Base-by-base conservation (phyloP, 495 filamentous ascomycete genomes). In the Hyaloscypha bicolor region DNA sequence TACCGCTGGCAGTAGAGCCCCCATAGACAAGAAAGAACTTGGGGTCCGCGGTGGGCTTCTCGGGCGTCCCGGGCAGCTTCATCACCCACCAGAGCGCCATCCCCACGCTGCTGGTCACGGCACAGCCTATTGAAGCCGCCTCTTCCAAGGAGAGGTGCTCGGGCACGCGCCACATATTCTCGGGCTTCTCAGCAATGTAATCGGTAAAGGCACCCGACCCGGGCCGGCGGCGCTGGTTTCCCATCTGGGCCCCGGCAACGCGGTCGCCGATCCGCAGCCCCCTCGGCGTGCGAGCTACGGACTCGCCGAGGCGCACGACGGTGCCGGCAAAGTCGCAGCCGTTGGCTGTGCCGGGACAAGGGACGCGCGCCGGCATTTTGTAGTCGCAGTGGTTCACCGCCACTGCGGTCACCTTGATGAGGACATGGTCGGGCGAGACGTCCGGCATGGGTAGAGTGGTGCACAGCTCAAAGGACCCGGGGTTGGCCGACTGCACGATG, bases 21-120 rank as follows among this genome's bases (percentile, higher is more conserved):
- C 87, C 87, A 83, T 86, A 90, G 45, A 90, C 74, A 3, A 90
- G 72, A 0, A 91, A 53, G 1, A 73, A 76, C 61, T 85, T 71
- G 2, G 75, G 79, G 1, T 67, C 77, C 1, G 75, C 0, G 69
- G 72, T 33, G 32, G 37, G 42, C 65, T 67, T 33, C 73, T 69
- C 16, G 69, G 78, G 62, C 74, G 63, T 4, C 72, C 67, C 16
- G 76, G 70, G 21, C 66, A 77, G 3, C 89, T 76, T 19, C 74
- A 68, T 25, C 74, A 71, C 21, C 73, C 69, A 29, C 75, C 69
- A 69, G 79, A 88, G 19, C 87, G 76, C 3, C 78, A 65, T 21
- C 6, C 82, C 33, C 73, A 75, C 6, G 81, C 77, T 22, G 85
- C 82, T 0, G 87, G 6, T 80, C 76, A n/a, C 86, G 63, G n/a